These are phyloP conservation scores for Cryptococcus sp. DNA, from an alignment of 1,284 basidiomycete genomes.

Conservation along the genomic window DNA sequence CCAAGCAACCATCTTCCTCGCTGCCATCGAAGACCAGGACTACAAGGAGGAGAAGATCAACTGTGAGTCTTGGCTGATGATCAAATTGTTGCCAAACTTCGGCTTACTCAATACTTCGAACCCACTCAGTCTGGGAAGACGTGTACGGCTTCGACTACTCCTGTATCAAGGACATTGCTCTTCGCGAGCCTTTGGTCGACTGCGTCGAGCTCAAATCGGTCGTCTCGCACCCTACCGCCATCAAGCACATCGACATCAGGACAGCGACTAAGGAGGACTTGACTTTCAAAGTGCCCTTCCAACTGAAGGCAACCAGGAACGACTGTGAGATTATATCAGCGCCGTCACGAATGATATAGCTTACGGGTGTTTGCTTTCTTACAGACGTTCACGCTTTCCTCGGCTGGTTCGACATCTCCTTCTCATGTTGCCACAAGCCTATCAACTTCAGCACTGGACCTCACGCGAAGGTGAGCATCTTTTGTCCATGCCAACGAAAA, in stretches of 20 bases:
- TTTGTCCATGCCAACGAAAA: not conserved
- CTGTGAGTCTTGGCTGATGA: constrained; percentile 61
- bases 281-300: constrained; percentile 78
- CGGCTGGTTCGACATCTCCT: constrained; percentile 98
- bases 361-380: not conserved
- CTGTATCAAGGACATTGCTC: constrained; percentile 98
- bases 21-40: constrained; percentile 98
- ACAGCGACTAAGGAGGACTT: constrained; percentile 96
- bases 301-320: constrained; percentile 79
- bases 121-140: constrained; percentile 88
- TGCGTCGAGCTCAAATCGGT: constrained; percentile 93
- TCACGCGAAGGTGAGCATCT: constrained; percentile 66
- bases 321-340: constrained; percentile 68
- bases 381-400: constrained; percentile 97
- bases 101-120: not conserved
- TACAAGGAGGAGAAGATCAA: constrained; percentile 99
- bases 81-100: not conserved
- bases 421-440: constrained; percentile 95
- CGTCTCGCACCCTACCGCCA: constrained; percentile 80
- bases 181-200: constrained; percentile 95
- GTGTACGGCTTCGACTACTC: constrained; percentile 99
- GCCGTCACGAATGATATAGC: not conserved
- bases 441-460: constrained; percentile 94
- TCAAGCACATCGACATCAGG: constrained; percentile 89
- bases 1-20: constrained; percentile 87